Percentiles rank a stretch among this genome's conserved stretches.
Conservation (phyloP, 2,329 filamentous ascomycete species). For the Arthrobotrys conoides region DNA sequence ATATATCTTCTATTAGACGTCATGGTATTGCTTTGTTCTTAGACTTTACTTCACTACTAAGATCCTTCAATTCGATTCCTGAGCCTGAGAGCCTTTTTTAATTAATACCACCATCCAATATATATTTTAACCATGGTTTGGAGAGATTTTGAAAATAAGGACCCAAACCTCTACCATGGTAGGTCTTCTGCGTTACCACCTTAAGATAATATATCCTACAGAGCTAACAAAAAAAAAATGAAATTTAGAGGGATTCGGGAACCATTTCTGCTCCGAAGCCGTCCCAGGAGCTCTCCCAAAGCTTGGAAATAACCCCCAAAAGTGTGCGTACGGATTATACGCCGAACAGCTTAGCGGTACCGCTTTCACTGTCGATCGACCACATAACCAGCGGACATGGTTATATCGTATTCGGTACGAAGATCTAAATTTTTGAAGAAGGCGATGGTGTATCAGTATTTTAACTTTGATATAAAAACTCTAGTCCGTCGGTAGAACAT, state of each 20-base stretch:
- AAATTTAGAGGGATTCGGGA: constrained; percentile 56
- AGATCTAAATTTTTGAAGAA: constrained; percentile 60
- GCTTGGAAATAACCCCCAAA: constrained; percentile 81
- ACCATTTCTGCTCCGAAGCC: constrained; percentile 58
- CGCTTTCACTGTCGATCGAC: constrained; percentile 78
- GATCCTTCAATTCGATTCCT: not conserved
- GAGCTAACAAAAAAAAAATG: not conserved
- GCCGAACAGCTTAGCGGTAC: constrained; percentile 83
- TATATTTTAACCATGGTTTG: constrained; percentile 45
- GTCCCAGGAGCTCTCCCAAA: constrained; percentile 52
- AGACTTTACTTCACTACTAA: not conserved
- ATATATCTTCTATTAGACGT: constrained; percentile 4
- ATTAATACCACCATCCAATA: not conserved
- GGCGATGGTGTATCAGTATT: not conserved
- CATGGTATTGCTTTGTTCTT: constrained; percentile 3
- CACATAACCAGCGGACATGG: constrained; percentile 80
- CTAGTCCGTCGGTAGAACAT: constrained; percentile 56
- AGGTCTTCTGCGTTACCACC: not conserved
- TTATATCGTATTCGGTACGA: constrained; percentile 74
- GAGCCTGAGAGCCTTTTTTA: not conserved
- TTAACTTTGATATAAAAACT: not conserved
- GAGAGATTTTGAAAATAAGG: constrained; percentile 47
- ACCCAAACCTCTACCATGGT: constrained; percentile 60
- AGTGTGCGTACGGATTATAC: constrained; percentile 82
- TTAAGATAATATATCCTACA: not conserved